phyloP scores from a whole-genome alignment of 2,329 filamentous ascomycete genomes.

The Exutisphaerella laricina region DNA sequence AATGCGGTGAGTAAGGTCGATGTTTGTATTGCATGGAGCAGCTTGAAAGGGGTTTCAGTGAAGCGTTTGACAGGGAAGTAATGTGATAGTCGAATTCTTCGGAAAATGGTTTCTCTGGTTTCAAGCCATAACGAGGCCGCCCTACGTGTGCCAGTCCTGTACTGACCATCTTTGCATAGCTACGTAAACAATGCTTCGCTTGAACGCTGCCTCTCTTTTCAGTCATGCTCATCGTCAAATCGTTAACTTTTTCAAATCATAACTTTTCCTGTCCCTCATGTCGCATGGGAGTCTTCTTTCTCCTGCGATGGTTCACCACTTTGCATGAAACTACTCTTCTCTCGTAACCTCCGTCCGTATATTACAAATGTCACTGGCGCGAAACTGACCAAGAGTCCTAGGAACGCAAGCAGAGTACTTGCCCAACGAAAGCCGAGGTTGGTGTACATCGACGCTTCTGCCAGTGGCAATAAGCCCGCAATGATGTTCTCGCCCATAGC shows the following conservation, averaged over 20 bases:
- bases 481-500: constrained; percentile 47
- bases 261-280: neutral
- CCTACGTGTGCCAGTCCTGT: too few species aligned
- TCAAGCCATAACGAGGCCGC: too few species aligned
- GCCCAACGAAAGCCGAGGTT: constrained; percentile 47
- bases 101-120: too few species aligned
- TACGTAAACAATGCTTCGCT: neutral
- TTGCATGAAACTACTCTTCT: constrained; percentile 33
- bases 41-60: too few species aligned
- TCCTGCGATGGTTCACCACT: constrained; percentile 9
- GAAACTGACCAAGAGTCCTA: constrained; percentile 40
- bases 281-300: neutral
- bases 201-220: neutral
- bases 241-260: neutral
- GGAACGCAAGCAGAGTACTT: constrained; percentile 43
- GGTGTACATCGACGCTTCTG: constrained; percentile 44
- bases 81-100: too few species aligned
- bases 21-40: too few species aligned
- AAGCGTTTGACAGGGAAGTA: too few species aligned
- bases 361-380: constrained; percentile 42
- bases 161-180: too few species aligned
- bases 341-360: constrained; percentile 31
- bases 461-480: constrained; percentile 45
- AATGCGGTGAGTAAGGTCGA: too few species aligned
- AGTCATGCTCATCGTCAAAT: neutral